Evolutionary conservation across 2,329 filamentous ascomycete species (phyloP).

Genomic region (Pseudogymnoascus sp.): DNA sequence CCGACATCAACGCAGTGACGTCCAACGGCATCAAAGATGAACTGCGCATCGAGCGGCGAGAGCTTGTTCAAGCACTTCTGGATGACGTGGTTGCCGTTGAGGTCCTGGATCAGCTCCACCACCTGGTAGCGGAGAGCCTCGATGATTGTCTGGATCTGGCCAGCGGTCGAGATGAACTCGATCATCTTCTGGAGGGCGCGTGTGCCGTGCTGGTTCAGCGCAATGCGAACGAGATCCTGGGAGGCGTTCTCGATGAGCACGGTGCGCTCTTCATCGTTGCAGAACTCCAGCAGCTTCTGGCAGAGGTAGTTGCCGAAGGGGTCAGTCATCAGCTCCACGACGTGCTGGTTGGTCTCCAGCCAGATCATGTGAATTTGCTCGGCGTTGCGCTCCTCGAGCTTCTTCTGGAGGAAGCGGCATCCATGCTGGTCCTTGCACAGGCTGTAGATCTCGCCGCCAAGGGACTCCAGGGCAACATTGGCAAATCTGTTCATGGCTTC

Average conservation of each 20-base stretch:
- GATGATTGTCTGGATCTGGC: constrained; percentile 83
- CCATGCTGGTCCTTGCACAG: constrained; percentile 98
- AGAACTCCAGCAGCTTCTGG: constrained; percentile 94
- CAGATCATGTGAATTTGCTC: constrained; percentile 90
- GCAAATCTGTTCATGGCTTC: constrained; percentile 74
- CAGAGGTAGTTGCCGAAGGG: constrained; percentile 99
- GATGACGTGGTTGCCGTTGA: constrained; percentile 98
- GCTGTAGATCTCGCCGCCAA: constrained; percentile 75
- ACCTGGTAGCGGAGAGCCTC: constrained; percentile 74
- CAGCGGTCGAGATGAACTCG: constrained; percentile 79
- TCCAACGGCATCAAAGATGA: constrained; percentile 94
- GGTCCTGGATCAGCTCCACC: constrained; percentile 89
- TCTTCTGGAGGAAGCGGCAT: constrained; percentile 93
- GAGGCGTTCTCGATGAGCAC: constrained; percentile 85
- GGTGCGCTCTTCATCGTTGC: constrained; percentile 90
- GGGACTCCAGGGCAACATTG: constrained; percentile 72
- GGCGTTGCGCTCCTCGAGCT: constrained; percentile 80
- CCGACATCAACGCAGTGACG: constrained; percentile 80
- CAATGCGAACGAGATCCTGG: constrained; percentile 81
- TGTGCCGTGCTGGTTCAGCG: constrained; percentile 94
- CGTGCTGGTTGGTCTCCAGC: constrained; percentile 83
- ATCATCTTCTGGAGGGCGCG: constrained; percentile 99
- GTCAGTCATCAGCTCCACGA: constrained; percentile 97
- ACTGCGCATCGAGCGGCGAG: constrained; percentile 72
- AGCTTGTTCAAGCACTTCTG: constrained; percentile 98